A percentile compares a stretch with the other conserved stretches of the same genome.
phyloP scores from a whole-genome alignment of 805 yeast genomes.

The Yarrowia bubula region DNA sequence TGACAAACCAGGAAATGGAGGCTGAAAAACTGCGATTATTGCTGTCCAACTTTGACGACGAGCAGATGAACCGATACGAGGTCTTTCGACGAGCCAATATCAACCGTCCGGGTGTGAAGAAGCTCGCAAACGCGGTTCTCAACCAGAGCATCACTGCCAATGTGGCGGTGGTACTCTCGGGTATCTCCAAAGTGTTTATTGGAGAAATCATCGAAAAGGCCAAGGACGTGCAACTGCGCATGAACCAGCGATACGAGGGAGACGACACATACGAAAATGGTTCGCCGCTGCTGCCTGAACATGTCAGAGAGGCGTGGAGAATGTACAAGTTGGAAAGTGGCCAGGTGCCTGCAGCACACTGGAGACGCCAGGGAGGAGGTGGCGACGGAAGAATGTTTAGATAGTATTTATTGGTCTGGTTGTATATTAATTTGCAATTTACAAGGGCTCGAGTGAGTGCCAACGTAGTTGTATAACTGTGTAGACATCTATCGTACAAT shows the following conservation, averaged over 20 bases:
- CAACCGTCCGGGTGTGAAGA: conserved; percentile 72
- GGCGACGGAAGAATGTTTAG: conserved; percentile 71
- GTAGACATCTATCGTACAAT: no score
- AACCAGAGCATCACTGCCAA: conserved; percentile 79
- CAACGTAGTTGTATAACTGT: no score
- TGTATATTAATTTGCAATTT: not conserved
- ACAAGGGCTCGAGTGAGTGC: not conserved
- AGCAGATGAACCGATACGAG: conserved; percentile 84
- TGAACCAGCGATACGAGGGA: conserved; percentile 40
- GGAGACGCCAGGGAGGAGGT: conserved; percentile 71
- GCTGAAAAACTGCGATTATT: conserved; percentile 47
- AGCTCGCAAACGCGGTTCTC: conserved; percentile 70
- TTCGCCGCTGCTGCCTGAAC: conserved; percentile 73
- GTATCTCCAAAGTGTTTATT: conserved; percentile 82
- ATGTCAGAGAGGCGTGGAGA: conserved; percentile 86
- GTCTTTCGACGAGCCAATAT: conserved; percentile 76
- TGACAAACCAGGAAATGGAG: conserved; percentile 34
- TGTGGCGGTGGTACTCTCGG: conserved; percentile 77
- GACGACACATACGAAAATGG: conserved; percentile 28
- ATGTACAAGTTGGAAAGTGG: conserved; percentile 65
- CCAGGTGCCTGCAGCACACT: conserved; percentile 58
- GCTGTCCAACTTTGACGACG: conserved; percentile 70
- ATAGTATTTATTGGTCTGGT: conserved; percentile 38
- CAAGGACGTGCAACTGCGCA: conserved; percentile 59
- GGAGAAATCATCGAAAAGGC: conserved; percentile 88